A percentile compares a stretch with the other conserved stretches of the same genome.
Conservation (phyloP, 352 stramenopile genomes). For the Phytophthora podocarpi region DNA sequence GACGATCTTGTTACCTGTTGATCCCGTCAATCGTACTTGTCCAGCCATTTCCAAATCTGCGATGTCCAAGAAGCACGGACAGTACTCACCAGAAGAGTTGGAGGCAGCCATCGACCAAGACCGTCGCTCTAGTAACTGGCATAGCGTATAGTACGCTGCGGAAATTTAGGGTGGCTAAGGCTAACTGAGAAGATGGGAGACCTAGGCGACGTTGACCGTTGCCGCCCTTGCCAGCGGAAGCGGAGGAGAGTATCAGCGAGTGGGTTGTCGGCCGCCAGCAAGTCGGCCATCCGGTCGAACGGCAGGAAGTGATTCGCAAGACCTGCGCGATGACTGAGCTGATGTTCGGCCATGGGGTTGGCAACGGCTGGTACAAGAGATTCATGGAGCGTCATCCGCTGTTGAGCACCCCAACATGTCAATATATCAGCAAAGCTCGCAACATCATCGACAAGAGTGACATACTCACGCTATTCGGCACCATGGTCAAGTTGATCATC, state of each 20-base stretch:
- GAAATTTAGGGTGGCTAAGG: not conserved
- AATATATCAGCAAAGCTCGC: not conserved
- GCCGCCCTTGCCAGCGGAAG: not conserved
- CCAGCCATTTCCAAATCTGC: no score
- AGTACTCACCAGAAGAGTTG: no score
- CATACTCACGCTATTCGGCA: not conserved
- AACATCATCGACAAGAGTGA: not conserved
- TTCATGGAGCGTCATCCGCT: not conserved
- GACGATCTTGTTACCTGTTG: no score
- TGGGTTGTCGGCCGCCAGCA: no score
- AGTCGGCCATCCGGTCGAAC: no score
- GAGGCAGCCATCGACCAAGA: no score
- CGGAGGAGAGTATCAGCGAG: not conserved
- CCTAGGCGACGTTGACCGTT: not conserved
- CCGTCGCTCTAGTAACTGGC: not conserved
- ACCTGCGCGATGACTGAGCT: no score
- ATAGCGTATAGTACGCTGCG: not conserved
- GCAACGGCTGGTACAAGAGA: not conserved
- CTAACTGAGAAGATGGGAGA: not conserved
- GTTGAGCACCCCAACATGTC: not conserved
- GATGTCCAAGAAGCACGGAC: no score
- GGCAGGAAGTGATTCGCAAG: no score
- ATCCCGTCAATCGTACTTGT: no score
- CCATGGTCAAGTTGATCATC: no score
- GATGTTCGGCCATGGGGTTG: not conserved